Evolutionary conservation across 352 stramenopile genomes (phyloP).

Genomic region (Phytophthora capsici): DNA sequence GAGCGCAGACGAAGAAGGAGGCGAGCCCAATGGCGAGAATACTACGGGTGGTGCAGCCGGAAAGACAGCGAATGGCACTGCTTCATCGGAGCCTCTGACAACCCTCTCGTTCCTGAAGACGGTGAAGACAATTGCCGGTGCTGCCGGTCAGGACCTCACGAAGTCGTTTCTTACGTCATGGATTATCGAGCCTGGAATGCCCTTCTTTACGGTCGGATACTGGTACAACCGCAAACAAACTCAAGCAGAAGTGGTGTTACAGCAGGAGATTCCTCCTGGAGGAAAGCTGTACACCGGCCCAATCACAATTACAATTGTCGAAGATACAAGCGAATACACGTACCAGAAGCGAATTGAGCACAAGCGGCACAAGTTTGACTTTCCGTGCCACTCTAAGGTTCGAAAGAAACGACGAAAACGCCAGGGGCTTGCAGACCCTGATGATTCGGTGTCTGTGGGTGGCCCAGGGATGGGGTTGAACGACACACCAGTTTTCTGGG

Average conservation of each 20-base stretch:
- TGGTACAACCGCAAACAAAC: conserved; percentile 92
- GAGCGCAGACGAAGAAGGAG: conserved; percentile 42
- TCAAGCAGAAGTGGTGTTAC: conserved; percentile 83
- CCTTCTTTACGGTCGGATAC: conserved; percentile 88
- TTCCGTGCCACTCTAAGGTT: conserved; percentile 86
- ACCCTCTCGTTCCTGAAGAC: conserved; percentile 83
- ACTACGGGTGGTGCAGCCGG: conserved; percentile 17
- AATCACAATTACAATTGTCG: conserved; percentile 87
- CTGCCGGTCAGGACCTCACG: conserved; percentile 77
- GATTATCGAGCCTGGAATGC: conserved; percentile 85
- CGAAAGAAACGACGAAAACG: conserved; percentile 88
- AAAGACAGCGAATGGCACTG: conserved; percentile 21
- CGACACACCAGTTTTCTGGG: conserved; percentile 88
- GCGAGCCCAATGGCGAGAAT: conserved; percentile 25
- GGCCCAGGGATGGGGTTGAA: conserved; percentile 86
- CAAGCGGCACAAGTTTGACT: conserved; percentile 88
- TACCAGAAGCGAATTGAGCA: conserved; percentile 86
- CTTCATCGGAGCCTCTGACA: conserved; percentile 62
- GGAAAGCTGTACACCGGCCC: conserved; percentile 82
- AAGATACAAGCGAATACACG: conserved; percentile 85
- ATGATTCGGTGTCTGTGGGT: conserved; percentile 80
- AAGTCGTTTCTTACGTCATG: conserved; percentile 83
- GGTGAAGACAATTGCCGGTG: conserved; percentile 82
- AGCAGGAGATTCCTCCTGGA: conserved; percentile 81
- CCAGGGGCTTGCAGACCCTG: conserved; percentile 76